Evolutionary conservation across 2,329 filamentous ascomycete species (phyloP), one percentile per base, ranked within the genome.

Genomic region (Ceratocystiopsis brevicomis): DNA sequence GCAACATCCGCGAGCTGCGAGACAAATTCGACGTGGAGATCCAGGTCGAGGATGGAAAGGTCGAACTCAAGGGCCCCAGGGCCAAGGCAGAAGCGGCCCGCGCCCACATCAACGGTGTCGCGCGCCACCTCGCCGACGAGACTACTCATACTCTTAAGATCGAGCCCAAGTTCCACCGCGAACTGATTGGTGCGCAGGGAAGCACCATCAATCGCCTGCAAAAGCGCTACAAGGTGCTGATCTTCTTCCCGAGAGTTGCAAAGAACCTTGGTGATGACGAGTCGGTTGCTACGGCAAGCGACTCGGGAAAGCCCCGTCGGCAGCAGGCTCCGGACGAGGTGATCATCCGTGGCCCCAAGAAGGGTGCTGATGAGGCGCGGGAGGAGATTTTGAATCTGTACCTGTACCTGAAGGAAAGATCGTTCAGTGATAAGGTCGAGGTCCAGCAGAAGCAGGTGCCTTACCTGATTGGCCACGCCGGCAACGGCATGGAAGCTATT

Each of bases 51-150:
- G 84, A 95, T 53, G 90, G 90, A 51, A 87, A 87, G 62, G 85
- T 96, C 41, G 85, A 94, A 61, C 76, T 98, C 53, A 95, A 92
- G 67, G 90, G 92, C 21, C 88, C 90, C 41, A 84, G 92, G 64
- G 84, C 85, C 41, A 96, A 96, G 69, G 85, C 87, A 1, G 86
- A 94, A 59, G 76, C 77, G 41, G 85, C 84, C 50, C 90, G 82
- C 60, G 66, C 77, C 36, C 78, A 94, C 55, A 95, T 98, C 52
- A 67, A 78, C 49, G 71, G 76, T 36, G 66, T 95, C 50, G 79
- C 74, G 37, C 85, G 81, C 58, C 82, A 82, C 57, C 73, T 93
- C 53, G 86, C 92, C 43, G 90, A 98, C 54, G 90, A 98, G 65
- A 77, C 81, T 6, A 93, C 80, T 1, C 79, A 93, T 59, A 67